Conservation (phyloP, 1,284 basidiomycete genomes). For the Cutaneotrichosporon sp. region DNA sequence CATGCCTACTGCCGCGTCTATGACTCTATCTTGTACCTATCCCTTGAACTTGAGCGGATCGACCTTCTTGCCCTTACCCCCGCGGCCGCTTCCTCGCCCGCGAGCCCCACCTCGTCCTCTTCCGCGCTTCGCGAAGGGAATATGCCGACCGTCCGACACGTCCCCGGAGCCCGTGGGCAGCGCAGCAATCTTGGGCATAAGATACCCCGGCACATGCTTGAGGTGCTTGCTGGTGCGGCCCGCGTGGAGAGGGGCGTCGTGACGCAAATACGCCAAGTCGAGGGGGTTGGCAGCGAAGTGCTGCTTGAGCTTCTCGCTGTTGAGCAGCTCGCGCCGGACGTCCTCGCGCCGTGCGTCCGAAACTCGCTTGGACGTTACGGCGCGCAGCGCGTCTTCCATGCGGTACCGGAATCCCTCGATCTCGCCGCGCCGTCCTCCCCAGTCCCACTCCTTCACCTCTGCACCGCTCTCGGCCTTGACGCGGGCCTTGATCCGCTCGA, state of each 20-base stretch:
- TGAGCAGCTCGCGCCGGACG: slow-evolving; percentile 86
- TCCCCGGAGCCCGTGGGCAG: slow-evolving; percentile 35
- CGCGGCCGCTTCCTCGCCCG: slow-evolving; percentile 14
- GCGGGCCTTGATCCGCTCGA: slow-evolving; percentile 69
- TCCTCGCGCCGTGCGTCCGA: slow-evolving; percentile 92
- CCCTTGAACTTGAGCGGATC: slow-evolving; percentile 47
- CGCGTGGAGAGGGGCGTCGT: slow-evolving; percentile 89
- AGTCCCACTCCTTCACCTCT: slow-evolving; percentile 88
- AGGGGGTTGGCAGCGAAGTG: slow-evolving; percentile 98
- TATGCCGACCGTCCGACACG: slow-evolving; percentile 30
- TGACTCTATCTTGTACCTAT: slow-evolving; percentile 4
- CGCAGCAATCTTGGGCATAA: slow-evolving; percentile 75
- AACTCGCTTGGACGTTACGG: slow-evolving; percentile 79
- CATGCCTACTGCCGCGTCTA: background rate
- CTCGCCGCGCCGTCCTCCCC: slow-evolving; percentile 69
- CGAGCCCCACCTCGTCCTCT: slow-evolving; percentile 27
- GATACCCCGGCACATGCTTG: slow-evolving; percentile 92
- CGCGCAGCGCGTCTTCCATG: slow-evolving; percentile 91
- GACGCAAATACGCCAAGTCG: slow-evolving; percentile 85
- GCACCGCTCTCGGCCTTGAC: slow-evolving; percentile 64
- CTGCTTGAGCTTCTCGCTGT: slow-evolving; percentile 94
- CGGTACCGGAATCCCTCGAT: slow-evolving; percentile 98
- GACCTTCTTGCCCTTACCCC: slow-evolving; percentile 36
- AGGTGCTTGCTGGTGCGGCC: slow-evolving; percentile 84
- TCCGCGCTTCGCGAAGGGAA: slow-evolving; percentile 38